Conservation (phyloP, 1,284 basidiomycete species). For the Rhodotorula sp. region DNA sequence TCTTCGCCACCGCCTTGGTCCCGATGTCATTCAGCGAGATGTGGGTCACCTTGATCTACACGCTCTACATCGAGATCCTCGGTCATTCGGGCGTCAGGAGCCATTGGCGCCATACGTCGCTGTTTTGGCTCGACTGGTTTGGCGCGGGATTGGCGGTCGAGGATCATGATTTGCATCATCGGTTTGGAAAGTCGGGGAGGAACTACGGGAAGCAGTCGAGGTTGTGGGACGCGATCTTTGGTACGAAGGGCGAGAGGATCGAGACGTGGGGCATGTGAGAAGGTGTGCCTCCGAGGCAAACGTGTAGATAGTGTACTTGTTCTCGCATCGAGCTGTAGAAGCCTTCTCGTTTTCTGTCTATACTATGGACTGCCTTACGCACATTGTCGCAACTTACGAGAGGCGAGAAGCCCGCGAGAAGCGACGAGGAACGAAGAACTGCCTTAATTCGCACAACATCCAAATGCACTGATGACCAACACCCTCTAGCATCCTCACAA, state of each 20-base stretch:
- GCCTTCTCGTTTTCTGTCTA: no score
- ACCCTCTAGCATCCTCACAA: not conserved
- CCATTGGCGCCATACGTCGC: slow-evolving; percentile 39
- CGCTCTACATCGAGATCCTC: slow-evolving; percentile 29
- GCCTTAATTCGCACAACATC: no score
- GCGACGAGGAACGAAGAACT: no score
- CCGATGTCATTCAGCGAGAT: slow-evolving; percentile 27
- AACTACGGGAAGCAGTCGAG: slow-evolving; percentile 45
- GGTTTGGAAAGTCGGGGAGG: slow-evolving; percentile 42
- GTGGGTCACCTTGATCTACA: slow-evolving; percentile 24
- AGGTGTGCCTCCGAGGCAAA: no score
- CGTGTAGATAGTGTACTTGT: not conserved
- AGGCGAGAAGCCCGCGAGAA: no score
- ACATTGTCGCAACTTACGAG: no score
- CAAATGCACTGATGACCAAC: no score
- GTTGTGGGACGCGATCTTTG: slow-evolving; percentile 45
- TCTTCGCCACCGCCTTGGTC: slow-evolving; percentile 14
- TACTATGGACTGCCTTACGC: no score
- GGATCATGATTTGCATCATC: slow-evolving; percentile 47
- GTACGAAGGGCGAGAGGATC: slow-evolving; percentile 42
- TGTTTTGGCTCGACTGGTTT: slow-evolving; percentile 38
- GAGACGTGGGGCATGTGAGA: slow-evolving; percentile 29
- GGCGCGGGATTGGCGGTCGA: slow-evolving; percentile 44
- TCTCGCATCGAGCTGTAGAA: not conserved
- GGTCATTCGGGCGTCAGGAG: slow-evolving; percentile 40